phyloP scores from a whole-genome alignment of 345 rosid genomes.

The Arabis hirsuta region DNA sequence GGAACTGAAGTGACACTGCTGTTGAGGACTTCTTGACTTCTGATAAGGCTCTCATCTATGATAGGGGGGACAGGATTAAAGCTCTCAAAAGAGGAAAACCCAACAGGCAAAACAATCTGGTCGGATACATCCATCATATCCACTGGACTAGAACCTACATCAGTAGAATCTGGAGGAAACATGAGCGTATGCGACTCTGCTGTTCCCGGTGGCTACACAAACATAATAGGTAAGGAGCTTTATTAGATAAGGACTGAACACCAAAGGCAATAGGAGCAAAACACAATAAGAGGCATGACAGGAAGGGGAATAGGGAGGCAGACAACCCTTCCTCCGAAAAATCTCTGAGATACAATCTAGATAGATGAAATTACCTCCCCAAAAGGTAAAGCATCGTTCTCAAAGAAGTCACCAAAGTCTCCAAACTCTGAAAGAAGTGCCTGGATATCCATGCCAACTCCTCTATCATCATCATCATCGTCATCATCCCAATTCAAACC shows the following conservation, averaged over 20 bases:
- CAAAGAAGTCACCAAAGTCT: constrained; percentile 98
- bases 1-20: constrained; percentile 57
- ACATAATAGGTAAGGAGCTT: constrained; percentile 37
- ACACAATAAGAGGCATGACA: constrained; percentile 18
- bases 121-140: constrained; percentile 81
- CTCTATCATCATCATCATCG: constrained; percentile 74
- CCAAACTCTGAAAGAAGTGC: constrained; percentile 99
- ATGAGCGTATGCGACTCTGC: constrained; percentile 91
- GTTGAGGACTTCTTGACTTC: constrained; percentile 67
- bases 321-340: constrained; percentile 26
- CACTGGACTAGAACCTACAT: constrained; percentile 78
- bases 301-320: constrained; percentile 1
- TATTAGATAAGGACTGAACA: constrained; percentile 35
- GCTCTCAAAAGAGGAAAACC: constrained; percentile 82
- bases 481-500: constrained; percentile 86
- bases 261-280: background rate
- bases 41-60: constrained; percentile 67
- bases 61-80: constrained; percentile 66
- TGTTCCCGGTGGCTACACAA: constrained; percentile 97
- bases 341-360: constrained; percentile 21
- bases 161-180: constrained; percentile 84
- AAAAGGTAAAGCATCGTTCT: constrained; percentile 87
- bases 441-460: constrained; percentile 84
- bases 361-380: constrained; percentile 77
- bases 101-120: constrained; percentile 77